A percentile compares a stretch with the other conserved stretches of the same genome.
phyloP scores from a whole-genome alignment of 257 asterid genomes.

The Gentiana straminea region DNA sequence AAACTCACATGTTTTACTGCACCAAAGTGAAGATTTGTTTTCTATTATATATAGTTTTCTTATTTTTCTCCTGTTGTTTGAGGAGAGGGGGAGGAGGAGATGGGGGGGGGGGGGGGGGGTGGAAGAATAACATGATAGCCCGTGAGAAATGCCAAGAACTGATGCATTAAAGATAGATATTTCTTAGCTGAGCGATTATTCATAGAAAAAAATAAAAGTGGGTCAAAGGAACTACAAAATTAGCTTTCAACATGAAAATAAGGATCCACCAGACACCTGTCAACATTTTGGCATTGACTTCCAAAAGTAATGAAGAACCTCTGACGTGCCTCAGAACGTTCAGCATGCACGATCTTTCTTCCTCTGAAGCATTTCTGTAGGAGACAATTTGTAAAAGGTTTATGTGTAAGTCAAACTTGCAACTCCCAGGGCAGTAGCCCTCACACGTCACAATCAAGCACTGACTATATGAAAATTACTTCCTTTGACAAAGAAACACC shows the following conservation, averaged over 20 bases:
- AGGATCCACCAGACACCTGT: slow-evolving; percentile 43
- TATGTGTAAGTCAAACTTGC: neutral
- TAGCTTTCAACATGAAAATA: slow-evolving; percentile 7
- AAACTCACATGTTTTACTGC: too few relatives aligned
- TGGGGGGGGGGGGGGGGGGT: too few relatives aligned
- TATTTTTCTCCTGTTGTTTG: too few relatives aligned
- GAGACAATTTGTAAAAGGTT: slow-evolving; percentile 27
- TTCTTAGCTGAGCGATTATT: neutral
- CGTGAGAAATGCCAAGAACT: too few relatives aligned
- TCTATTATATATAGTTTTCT: too few relatives aligned
- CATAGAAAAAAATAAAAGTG: neutral
- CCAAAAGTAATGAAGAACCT: slow-evolving; percentile 62
- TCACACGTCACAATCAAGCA: too few relatives aligned
- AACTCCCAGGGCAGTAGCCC: neutral
- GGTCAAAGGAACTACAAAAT: neutral
- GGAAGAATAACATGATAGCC: neutral
- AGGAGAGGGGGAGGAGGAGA: too few relatives aligned
- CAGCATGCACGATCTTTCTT: slow-evolving; percentile 67
- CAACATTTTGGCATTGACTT: slow-evolving; percentile 46
- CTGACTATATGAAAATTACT: too few relatives aligned
- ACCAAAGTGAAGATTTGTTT: too few relatives aligned
- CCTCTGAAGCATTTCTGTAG: slow-evolving; percentile 95
- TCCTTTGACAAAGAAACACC: too few relatives aligned
- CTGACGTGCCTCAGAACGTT: slow-evolving; percentile 67
- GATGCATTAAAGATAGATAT: too few relatives aligned